Evolutionary conservation across 2,329 filamentous ascomycete genomes (phyloP).

Genomic region (Fusarium metavorans): DNA sequence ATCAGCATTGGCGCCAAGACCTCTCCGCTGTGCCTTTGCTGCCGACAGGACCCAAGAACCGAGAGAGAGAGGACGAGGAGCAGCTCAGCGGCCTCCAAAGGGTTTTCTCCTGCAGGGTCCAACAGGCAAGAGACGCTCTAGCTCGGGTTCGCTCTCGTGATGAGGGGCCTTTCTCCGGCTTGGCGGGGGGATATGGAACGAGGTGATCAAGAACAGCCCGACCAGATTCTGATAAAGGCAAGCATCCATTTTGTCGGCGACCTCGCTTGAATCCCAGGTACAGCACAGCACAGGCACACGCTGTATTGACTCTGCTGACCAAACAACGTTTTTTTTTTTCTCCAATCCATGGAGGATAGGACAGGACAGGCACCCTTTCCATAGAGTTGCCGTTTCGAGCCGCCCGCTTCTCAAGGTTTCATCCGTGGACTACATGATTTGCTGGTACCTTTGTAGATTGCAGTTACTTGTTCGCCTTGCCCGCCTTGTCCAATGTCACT

Average conservation of each 20-base stretch:
- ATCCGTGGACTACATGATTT: background rate
- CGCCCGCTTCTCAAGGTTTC: conserved; percentile 23
- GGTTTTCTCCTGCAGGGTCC: conserved; percentile 27
- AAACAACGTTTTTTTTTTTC: background rate
- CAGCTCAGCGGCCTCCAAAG: conserved; percentile 28
- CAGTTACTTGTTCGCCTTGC: background rate
- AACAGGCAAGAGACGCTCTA: conserved; percentile 7
- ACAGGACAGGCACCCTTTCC: background rate
- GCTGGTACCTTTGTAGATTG: background rate
- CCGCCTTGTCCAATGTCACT: background rate
- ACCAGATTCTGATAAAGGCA: background rate
- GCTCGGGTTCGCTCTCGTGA: background rate
- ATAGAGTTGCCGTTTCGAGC: conserved; percentile 22
- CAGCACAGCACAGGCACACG: background rate
- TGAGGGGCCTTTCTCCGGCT: conserved; percentile 27
- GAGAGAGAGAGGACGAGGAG: too few species aligned
- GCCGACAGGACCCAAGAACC: background rate
- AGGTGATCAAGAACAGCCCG: background rate
- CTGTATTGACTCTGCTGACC: background rate
- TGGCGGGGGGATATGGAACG: conserved; percentile 9
- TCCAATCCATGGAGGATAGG: background rate
- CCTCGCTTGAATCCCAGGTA: background rate
- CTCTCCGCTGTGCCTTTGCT: background rate
- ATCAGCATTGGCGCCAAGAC: conserved; percentile 32
- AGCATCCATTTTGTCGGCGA: background rate